A percentile compares a stretch with the other conserved stretches of the same genome.
These are phyloP conservation scores for Calocybe indica DNA, from an alignment of 768 basidiomycete species.

Conservation along the genomic window DNA sequence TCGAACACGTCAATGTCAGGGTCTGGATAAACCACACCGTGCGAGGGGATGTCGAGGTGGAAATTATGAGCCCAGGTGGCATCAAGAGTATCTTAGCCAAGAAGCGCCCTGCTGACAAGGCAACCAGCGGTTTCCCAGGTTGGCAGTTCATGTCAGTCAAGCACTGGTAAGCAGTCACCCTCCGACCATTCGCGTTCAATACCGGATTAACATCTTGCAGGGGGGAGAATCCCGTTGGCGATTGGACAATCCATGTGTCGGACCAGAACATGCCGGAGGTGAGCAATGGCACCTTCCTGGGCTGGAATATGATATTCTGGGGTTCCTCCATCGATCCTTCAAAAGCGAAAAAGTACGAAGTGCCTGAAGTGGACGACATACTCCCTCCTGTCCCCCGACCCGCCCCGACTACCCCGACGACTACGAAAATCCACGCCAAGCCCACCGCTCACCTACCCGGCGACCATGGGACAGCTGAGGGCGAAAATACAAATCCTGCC, in stretches of 20 bases:
- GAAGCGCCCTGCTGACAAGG: constrained; percentile 58
- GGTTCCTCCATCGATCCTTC: constrained; percentile 76
- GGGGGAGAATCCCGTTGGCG: constrained; percentile 89
- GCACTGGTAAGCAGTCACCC: constrained; percentile 68
- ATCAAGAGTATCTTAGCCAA: constrained; percentile 81
- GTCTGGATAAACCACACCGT: constrained; percentile 89
- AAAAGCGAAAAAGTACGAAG: constrained; percentile 55
- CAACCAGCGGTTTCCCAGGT: constrained; percentile 70
- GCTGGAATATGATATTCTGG: constrained; percentile 93
- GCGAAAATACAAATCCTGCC: constrained; percentile 75
- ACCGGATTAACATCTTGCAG: constrained; percentile 33
- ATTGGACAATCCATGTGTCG: constrained; percentile 84
- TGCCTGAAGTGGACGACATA: constrained; percentile 45
- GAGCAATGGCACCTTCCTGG: constrained; percentile 66
- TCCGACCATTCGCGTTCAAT: constrained; percentile 2
- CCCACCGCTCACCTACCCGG: constrained; percentile 84
- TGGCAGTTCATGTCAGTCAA: constrained; percentile 99
- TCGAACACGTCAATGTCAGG: constrained; percentile 90
- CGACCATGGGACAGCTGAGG: constrained; percentile 77
- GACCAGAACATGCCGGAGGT: constrained; percentile 59
- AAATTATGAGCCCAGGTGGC: constrained; percentile 79
- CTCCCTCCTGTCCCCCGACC: constrained; percentile 29
- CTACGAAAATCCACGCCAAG: constrained; percentile 66
- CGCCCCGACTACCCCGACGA: constrained; percentile 27
- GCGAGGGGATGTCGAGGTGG: constrained; percentile 92